These are phyloP conservation scores for Myxozyma lipomycoides DNA, from an alignment of 805 yeast genomes.

Conservation along the genomic window DNA sequence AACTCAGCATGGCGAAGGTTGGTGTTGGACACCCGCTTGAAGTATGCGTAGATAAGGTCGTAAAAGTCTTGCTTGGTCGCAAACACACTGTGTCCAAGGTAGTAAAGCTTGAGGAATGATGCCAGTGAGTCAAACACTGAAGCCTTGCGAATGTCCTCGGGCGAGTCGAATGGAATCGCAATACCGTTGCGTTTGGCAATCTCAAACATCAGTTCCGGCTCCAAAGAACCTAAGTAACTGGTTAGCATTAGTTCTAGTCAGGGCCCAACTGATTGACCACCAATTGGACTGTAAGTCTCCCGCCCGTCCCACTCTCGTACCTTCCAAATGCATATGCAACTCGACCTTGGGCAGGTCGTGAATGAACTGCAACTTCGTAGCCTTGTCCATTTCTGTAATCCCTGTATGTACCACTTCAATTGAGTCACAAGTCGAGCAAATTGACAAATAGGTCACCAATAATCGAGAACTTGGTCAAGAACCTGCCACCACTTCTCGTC, in stretches of 20 bases:
- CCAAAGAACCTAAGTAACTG: conserved; percentile 43
- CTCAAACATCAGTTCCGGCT: conserved; percentile 67
- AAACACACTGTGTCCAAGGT: conserved; percentile 76
- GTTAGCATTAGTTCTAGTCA: background rate
- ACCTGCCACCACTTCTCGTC: too few relatives aligned
- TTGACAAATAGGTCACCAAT: too few relatives aligned
- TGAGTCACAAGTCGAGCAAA: too few relatives aligned
- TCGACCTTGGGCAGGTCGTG: conserved; percentile 79
- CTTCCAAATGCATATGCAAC: conserved; percentile 81
- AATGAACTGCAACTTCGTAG: conserved; percentile 43
- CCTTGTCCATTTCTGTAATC: conserved; percentile 16
- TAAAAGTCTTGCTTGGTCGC: conserved; percentile 66
- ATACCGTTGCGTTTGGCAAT: conserved; percentile 64
- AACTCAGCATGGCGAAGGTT: conserved; percentile 27
- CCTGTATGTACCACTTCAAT: too few relatives aligned
- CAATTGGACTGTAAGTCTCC: too few relatives aligned
- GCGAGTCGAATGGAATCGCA: conserved; percentile 52
- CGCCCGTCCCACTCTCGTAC: too few relatives aligned
- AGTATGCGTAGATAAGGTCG: conserved; percentile 73
- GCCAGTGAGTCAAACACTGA: conserved; percentile 62
- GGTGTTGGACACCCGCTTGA: conserved; percentile 36
- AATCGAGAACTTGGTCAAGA: too few relatives aligned
- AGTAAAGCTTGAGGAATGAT: conserved; percentile 74
- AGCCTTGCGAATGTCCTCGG: conserved; percentile 56
- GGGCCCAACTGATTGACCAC: background rate